Evolutionary conservation across 441 rosid genomes (phyloP), one percentile per base, ranked within the genome.

Genomic region (Gossypium gossypioides): DNA sequence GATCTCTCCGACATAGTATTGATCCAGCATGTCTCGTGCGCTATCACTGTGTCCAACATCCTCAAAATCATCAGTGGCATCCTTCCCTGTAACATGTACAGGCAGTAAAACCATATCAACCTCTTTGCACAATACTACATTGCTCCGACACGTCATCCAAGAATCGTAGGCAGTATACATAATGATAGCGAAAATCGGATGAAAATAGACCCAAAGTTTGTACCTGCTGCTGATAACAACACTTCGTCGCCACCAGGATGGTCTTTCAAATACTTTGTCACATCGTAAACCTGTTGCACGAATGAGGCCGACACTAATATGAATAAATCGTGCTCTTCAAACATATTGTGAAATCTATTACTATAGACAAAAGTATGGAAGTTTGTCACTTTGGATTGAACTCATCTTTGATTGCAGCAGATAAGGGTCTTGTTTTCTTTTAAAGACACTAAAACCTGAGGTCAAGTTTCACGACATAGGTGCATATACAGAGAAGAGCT

Each of bases 181-280:
- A 60, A 29, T 42, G 2, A n/a, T n/a, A 29, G 32, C 4, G 21
- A 59, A 21, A 13, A 1, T 22, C 7, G 1, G 7, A 46, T 0
- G 15, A 13, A 46, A 66, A 24, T 22, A 66, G 22, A 46, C 70
- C 13, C 69, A 0, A 24, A 52, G 3, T 18, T 68, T 62, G 57
- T 60, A 85, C 92, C 90, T 77, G 90, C 86, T 65, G 89, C 82
- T 21, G 88, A 82, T 75, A 88, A 75, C 68, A 88, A 72, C 75
- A 88, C 90, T 21, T 86, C 89, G 57, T 86, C 89, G 10, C 91
- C 89, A 42, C 89, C 88, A 9, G 89, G 91, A 72, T 87, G 89
- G 68, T 86, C 89, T 69, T 86, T 87, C 82, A 87, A 79, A 42
- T 86, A 87, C 56, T 83, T 83, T 48, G 91, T 86, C 74, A 86